Evolutionary conservation across 768 basidiomycete genomes (phyloP), one percentile per base, ranked within the genome.

Genomic region (Baorangia bicolor): DNA sequence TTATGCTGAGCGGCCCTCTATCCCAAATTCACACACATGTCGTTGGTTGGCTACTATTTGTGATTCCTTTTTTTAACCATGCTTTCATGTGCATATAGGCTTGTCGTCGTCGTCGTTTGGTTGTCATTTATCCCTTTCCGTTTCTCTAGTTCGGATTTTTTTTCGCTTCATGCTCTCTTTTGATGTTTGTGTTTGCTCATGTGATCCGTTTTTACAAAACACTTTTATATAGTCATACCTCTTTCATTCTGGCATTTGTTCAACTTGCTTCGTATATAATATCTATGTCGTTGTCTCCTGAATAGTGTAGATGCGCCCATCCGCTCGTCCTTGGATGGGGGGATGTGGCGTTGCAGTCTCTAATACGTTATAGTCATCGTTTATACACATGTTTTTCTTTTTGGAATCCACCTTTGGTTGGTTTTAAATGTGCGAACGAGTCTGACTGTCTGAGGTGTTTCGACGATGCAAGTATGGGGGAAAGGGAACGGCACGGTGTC

Each of bases 351-450:
- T 51, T 58, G 66, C 57, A 55, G 51, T 69, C 57, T 64, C 66
- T 72, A 72, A 72, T 70, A 70, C 64, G 23, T 72, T 69, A 72
- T 72, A 69, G 60, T 69, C 64, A 35, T 72, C 58, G 64, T 70
- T 69, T 69, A 72, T 72, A 68, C 59, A 45, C 20, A 12, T 13
- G 33, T 3, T 25, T 37, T 14, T 25, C 28, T 28, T 25, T 51
- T 34, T 21, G 5, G 37, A 28, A 20, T 16, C 8, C 8, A 27
- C 27, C 7, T 33, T 25, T 12, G 16, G 16, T 16, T 25, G 33
- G 16, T 7, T 23, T 23, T 16, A 11, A 12, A 0, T 23, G 21
- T 25, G 46, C 23, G 23, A 46, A 10, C 10, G 23, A 23, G 4
- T 4, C 11, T 5, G 45, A 46, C 4, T 20, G 9, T 47, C 23